Percentiles rank a stretch among this genome's conserved stretches.
These are phyloP conservation scores for Alternaria dauci DNA, from an alignment of 2,329 filamentous ascomycete species.

Conservation along the genomic window DNA sequence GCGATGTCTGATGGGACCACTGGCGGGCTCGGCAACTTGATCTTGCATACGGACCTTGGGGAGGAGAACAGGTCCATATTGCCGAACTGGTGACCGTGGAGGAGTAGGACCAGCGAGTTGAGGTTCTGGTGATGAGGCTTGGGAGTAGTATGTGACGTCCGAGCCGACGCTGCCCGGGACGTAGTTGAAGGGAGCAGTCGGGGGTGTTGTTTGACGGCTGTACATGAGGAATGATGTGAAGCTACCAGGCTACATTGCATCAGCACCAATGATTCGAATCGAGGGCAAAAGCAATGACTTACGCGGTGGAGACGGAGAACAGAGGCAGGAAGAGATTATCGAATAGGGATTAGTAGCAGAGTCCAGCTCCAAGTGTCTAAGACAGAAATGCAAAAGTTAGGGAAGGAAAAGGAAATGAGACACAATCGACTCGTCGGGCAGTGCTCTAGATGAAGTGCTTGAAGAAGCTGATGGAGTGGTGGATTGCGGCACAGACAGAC, in stretches of 20 bases:
- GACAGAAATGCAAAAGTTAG: constrained; percentile 47
- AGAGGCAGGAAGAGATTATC: constrained; percentile 46
- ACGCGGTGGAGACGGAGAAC: constrained; percentile 38
- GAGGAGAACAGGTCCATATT: constrained; percentile 80
- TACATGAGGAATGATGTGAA: constrained; percentile 49
- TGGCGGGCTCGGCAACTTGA: constrained; percentile 72
- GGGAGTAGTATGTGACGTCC: constrained; percentile 69
- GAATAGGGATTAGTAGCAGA: constrained; percentile 50
- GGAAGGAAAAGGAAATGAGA: constrained; percentile 42
- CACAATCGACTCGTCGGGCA: constrained; percentile 51
- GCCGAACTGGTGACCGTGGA: constrained; percentile 74
- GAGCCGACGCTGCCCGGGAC: constrained; percentile 55
- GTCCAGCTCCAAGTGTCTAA: constrained; percentile 57
- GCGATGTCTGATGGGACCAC: constrained; percentile 64
- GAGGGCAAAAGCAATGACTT: constrained; percentile 33
- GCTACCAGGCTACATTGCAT: constrained; percentile 48
- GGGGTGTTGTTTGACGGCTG: constrained; percentile 57
- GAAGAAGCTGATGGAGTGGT: constrained; percentile 34
- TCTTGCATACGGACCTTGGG: constrained; percentile 89
- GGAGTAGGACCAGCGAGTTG: constrained; percentile 75
- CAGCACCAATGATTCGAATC: constrained; percentile 18
- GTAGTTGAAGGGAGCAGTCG: constrained; percentile 49
- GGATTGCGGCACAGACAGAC: constrained; percentile 47
- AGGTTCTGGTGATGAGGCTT: constrained; percentile 72
- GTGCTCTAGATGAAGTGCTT: constrained; percentile 38